Base-by-base conservation (phyloP, 352 stramenopile species). In the Phytophthora pisi region DNA sequence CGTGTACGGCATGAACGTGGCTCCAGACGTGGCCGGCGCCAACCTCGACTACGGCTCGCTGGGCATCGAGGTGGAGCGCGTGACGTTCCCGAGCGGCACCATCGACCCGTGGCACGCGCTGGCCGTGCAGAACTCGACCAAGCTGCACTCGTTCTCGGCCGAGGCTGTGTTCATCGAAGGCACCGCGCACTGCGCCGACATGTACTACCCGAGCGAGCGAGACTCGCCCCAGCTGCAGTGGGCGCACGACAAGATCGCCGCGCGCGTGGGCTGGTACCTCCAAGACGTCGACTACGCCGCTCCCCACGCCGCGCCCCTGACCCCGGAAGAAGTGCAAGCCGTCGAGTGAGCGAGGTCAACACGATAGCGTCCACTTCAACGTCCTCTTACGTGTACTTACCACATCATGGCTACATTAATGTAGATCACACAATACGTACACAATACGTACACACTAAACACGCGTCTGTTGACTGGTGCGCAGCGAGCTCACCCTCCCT, bases 91-190 rank as follows among this genome's bases (percentile, higher is more conserved):
- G 2, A 93, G 84, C 31, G 89, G 89, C 30, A 93, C 84, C 8
- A 91, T 93, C 55, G 89, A 96, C 36, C 89, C 89, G 60, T 96
- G 89, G 89, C 87, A 95, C 57, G 83, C 80, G 24, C 70, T 95
- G 36, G 87, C 86, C 6, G 84, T 96, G 23, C 80, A 88, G 58
- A 94, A 94, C 64, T 68, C 73, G 2, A 94, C 84, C 2, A 51
- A 70, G 13, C 54, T 94, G 20, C 82, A 84, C 66, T 88, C 79
- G 18, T 64, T 62, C 38, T 84, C 84, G 11, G 68, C 86, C 2
- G 50, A 84, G 38, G 64, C 86, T 10, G 84, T 94, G 51, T 92
- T 85, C 60, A 94, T 94, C 51, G 81, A 94, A 75, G 86, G 86
- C 61, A 94, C 84, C 5, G 86, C 86, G 5, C 86, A 94, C 61